These are phyloP conservation scores for Jamesozyma hellenica DNA, from an alignment of 805 yeast genomes.

Conservation along the genomic window DNA sequence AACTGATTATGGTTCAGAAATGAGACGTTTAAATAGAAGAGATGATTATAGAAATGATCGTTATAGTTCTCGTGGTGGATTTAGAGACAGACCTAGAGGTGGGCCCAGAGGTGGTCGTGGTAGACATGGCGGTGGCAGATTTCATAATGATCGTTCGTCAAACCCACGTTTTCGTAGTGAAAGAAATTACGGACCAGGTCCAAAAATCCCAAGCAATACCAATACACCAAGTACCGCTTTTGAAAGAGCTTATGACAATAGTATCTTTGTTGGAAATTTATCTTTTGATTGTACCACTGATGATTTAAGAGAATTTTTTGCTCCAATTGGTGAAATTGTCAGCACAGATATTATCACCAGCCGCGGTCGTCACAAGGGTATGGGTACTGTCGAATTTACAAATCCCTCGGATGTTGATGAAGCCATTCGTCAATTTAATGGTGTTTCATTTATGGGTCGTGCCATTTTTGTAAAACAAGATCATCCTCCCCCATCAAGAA, in stretches of 20 bases:
- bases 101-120: conserved; percentile 14
- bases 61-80: conserved; percentile 2
- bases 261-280: conserved; percentile 64
- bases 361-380: conserved; percentile 74
- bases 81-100: conserved; percentile 12
- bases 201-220: not conserved
- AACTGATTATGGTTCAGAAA: conserved; percentile 16
- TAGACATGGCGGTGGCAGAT: conserved; percentile 7
- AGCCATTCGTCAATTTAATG: conserved; percentile 63
- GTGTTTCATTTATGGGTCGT: conserved; percentile 59
- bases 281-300: conserved; percentile 53
- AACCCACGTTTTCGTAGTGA: not conserved
- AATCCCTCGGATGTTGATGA: conserved; percentile 50
- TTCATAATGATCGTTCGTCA: not conserved
- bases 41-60: not conserved
- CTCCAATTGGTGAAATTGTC: conserved; percentile 52
- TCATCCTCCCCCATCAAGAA: conserved; percentile 59
- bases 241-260: conserved; percentile 53
- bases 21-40: conserved; percentile 14
- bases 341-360: conserved; percentile 73
- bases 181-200: not conserved
- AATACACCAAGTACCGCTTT: conserved; percentile 4
- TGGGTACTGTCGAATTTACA: conserved; percentile 83
- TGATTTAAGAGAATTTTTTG: conserved; percentile 53
- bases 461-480: conserved; percentile 83